phyloP scores from a whole-genome alignment of 768 basidiomycete species.

The Termitomyces sp. region DNA sequence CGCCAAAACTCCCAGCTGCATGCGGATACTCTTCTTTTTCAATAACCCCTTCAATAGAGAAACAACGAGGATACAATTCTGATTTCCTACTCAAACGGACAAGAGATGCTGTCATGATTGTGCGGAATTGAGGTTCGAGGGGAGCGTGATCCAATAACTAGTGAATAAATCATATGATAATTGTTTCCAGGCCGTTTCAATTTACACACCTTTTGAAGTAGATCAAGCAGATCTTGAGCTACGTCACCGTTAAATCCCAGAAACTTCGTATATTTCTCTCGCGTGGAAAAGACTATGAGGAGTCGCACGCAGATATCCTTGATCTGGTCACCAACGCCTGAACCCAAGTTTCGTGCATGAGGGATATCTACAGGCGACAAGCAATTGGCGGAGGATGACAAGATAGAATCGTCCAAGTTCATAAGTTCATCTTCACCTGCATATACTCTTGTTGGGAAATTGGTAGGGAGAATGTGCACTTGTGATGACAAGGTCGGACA shows the following conservation, averaged over 20 bases:
- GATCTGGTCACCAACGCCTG: neutral
- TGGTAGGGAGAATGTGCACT: neutral
- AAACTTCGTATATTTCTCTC: neutral
- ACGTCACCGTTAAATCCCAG: neutral
- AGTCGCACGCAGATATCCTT: neutral
- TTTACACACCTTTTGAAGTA: neutral
- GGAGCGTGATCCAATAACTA: constrained; percentile 16
- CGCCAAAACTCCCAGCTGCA: constrained; percentile 23
- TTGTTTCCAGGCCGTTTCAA: neutral
- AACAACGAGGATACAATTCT: constrained; percentile 22
- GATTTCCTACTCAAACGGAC: constrained; percentile 20
- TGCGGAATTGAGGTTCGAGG: constrained; percentile 5
- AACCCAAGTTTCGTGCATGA: neutral
- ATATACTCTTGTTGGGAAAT: neutral
- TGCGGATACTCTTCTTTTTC: constrained; percentile 6
- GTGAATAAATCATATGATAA: neutral
- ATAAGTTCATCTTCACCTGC: neutral
- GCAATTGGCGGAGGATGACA: neutral
- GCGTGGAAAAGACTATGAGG: neutral
- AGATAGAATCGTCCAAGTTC: neutral
- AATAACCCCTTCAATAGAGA: constrained; percentile 11
- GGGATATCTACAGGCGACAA: neutral
- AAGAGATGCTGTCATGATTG: constrained; percentile 12
- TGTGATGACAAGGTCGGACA: neutral
- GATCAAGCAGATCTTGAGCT: neutral